phyloP scores from a whole-genome alignment of 208 protist species.

The Leishmania martiniquensis region DNA sequence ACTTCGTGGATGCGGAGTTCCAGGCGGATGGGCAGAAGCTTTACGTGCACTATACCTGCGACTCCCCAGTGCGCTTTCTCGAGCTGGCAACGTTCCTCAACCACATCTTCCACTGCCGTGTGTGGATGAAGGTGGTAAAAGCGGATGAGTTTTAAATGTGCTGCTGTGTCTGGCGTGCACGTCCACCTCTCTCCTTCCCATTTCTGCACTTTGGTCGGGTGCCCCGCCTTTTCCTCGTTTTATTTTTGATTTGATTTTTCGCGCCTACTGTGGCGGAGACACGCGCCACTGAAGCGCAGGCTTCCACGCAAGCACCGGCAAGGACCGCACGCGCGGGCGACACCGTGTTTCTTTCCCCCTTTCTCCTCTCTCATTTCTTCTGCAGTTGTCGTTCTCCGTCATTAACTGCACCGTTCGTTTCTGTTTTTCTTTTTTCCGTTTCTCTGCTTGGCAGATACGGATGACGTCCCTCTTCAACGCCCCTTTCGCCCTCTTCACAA shows the following conservation, averaged over 20 bases:
- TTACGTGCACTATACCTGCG: constrained; percentile 71
- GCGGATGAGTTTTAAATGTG: neutral
- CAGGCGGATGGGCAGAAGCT: constrained; percentile 83
- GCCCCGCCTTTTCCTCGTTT: neutral
- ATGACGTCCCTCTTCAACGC: too few species aligned
- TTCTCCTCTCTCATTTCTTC: neutral
- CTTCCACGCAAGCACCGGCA: neutral
- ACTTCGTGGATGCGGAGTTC: constrained; percentile 74
- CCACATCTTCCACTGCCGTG: constrained; percentile 75
- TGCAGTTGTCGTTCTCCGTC: neutral
- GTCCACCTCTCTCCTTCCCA: neutral
- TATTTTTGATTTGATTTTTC: neutral
- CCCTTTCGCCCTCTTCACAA: neutral
- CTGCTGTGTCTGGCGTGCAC: neutral
- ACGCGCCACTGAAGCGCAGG: neutral
- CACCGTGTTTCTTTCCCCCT: neutral
- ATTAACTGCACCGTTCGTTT: neutral
- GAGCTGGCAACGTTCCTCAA: constrained; percentile 76
- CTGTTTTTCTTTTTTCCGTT: neutral
- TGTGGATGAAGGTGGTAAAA: constrained; percentile 67
- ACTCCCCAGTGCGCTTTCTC: constrained; percentile 54
- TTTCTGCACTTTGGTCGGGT: neutral
- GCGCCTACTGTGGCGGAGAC: neutral
- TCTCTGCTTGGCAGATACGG: neutral
- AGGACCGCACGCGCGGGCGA: neutral